phyloP scores from a whole-genome alignment of 2,329 filamentous ascomycete species.

The Sordariomycetes sp. region DNA sequence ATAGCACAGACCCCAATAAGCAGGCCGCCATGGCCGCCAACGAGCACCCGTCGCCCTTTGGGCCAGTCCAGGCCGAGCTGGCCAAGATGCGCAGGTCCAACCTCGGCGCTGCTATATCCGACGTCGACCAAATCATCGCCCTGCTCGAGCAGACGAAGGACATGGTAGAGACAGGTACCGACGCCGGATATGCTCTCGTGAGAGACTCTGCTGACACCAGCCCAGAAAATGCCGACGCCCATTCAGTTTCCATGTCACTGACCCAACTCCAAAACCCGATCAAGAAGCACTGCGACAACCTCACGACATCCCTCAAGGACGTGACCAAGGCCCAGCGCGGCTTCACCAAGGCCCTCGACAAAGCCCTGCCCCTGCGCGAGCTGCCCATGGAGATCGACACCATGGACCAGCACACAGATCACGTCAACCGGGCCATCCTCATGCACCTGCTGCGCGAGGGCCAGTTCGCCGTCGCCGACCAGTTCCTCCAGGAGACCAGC shows the following conservation, averaged over 20 bases:
- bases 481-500: slow-evolving; percentile 68
- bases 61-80: slow-evolving; percentile 61
- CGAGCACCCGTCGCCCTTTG: slow-evolving; percentile 34
- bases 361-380: slow-evolving; percentile 43
- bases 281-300: slow-evolving; percentile 68
- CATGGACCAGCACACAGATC: slow-evolving; percentile 61
- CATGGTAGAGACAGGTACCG: slow-evolving; percentile 61
- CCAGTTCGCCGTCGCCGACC: slow-evolving; percentile 79
- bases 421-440: slow-evolving; percentile 88
- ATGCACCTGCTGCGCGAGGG: slow-evolving; percentile 96
- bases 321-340: slow-evolving; percentile 74
- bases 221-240: slow-evolving; percentile 24
- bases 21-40: slow-evolving; percentile 22
- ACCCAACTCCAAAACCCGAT: slow-evolving; percentile 81
- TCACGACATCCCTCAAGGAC: slow-evolving; percentile 74
- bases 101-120: slow-evolving; percentile 60
- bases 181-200: too few relatives aligned
- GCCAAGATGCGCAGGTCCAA: slow-evolving; percentile 60
- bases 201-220: too few relatives aligned
- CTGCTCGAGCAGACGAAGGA: slow-evolving; percentile 65
- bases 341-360: slow-evolving; percentile 79
- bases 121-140: slow-evolving; percentile 79
- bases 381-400: slow-evolving; percentile 74
- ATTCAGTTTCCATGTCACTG: slow-evolving; percentile 63
- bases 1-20: too few relatives aligned